Base-by-base conservation (phyloP, 306 rosid genomes). In the Dicorynia guianensis region DNA sequence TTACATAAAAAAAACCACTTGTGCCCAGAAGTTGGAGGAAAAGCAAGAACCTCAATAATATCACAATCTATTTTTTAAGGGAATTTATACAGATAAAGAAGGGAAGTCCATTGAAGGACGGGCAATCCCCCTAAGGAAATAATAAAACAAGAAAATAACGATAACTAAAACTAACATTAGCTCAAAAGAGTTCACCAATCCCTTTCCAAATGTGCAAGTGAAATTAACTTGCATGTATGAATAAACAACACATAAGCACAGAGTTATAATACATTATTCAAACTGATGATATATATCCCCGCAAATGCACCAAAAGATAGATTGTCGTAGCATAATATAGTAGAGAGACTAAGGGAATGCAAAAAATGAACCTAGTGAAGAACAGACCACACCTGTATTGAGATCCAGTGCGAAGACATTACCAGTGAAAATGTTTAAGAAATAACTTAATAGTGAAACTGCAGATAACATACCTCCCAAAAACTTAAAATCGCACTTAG, bases 401-500 rank as follows among this genome's bases (percentile, higher is more conserved):
- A 72, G 68, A 44, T 5, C 36, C 60, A 18, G 35, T 52, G 14
- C 18, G 63, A 60, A 73, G 39, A 82, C 5, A 50, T 62, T 59
- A 66, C 38, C 17, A 5, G 49, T 17, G 44, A 66, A 59, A 47
- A 10, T 12, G 12, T 48, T 53, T 14, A 79, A 43, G 5, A 11
- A 66, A 60, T 48, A 69, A 58, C 30, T 62, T 68, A 56, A 73
- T 42, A 35, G 46, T 3, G 11, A 62, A 77, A 36, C 36, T 49
- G 46, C 10, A 58, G 3, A 80, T 20, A 71, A 71, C 76, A 60
- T 92, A 92, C 97, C 85, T 92, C 93, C 90, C 89, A 92, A 77
- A 95, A 95, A 44, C 63, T 63, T 63, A 92, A 72, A 92, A 95
- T 86, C 50, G 94, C 88, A 79, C 85, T 88, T 72, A 91, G 89